Evolutionary conservation across 345 rosid species (phyloP), one percentile per base, ranked within the genome.

Genomic region (Cochlearia excelsa): DNA sequence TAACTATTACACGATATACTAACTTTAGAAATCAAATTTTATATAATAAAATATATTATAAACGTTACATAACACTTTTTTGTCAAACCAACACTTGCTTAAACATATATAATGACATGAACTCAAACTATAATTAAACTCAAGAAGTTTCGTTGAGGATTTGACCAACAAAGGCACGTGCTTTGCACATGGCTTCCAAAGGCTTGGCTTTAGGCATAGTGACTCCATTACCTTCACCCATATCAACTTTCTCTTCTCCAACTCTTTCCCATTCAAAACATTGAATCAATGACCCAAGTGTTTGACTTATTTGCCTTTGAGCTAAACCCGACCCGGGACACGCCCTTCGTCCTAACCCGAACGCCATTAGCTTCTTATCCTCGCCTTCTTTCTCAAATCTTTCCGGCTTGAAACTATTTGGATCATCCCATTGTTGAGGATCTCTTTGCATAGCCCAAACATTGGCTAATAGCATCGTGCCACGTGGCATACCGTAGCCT

Each of bases 251-350:
- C 29, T 60, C 62, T 3, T 55, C 55, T 4, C 75, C 63, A 29
- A 77, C 7, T 35, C 74, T 73, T 30, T 74, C 52, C 84, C 82
- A 82, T 1, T 82, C 79, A 30, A 82, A 78, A 61, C 82, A 74
- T 8, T 82, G 87, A 31, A 80, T 76, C 67, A 82, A 26, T 2
- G 76, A 61, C 2, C 81, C 79, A 37, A 82, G 41, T 23, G 79
- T 54, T 38, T 61, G 51, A 31, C 53, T 65, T 9, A 76, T 8
- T 35, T 77, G 59, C 5, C 78, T 71, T 1, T 74, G 79, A 40
- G 78, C 82, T n/a, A 82, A 23, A 30, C 45, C 66, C 0, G 71
- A 57, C 1, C 1, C 84, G 2, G 81, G 84, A 44, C 82, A 82
- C 3, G 80, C 72, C 51, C 84, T 60, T 46, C 82, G 69, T 46